Base-by-base conservation (phyloP, 2,329 filamentous ascomycete species). In the Podosphaera aphanis region DNA sequence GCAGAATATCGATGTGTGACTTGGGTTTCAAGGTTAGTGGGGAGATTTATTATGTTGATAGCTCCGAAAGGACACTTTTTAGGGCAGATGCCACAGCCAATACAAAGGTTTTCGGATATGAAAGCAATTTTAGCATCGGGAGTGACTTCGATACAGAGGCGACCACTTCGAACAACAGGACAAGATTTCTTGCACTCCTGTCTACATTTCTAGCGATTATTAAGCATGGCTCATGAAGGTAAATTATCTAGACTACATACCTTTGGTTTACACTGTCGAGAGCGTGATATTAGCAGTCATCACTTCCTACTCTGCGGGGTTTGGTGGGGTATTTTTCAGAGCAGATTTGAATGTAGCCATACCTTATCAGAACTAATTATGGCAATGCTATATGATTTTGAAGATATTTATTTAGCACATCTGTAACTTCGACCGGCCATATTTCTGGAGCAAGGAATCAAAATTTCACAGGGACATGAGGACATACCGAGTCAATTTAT, bases 141-240 rank as follows among this genome's bases (percentile, higher is more conserved):
- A 45, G 73, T 70, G 58, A 98, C 92, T 70, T 98, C 88, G 62
- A 95, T 94, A 66, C 86, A 93, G 55, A 92, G 77, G 71, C 94
- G 95, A 65, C 90, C 90, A 49, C 86, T 93, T 59, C 88, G 83
- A 55, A 98, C 90, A 51, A 98, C 90, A 25, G 92, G 85, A 63
- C 90, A 98, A 25, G 86, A 88, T 64, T 95, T 95, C 65, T 95
- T 95, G 73, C 90, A 98, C 66, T 98, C 90, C 69, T 94, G 88
- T 55, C 88, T 79, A 65, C 90, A 95, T 84, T 95, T 95, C 81
- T 86, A 59, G 53, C 55, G 51, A 37, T 49, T 57, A 49, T 21
- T 46, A 23, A 46, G 38, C 33, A 18, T 31, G 7, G 7, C 1
- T n/a, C 29, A 21, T 21, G 15, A 15, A 3, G 5, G 5, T 33